Evolutionary conservation across 805 yeast genomes (phyloP).

Genomic region (Myxozyma neglecta): DNA sequence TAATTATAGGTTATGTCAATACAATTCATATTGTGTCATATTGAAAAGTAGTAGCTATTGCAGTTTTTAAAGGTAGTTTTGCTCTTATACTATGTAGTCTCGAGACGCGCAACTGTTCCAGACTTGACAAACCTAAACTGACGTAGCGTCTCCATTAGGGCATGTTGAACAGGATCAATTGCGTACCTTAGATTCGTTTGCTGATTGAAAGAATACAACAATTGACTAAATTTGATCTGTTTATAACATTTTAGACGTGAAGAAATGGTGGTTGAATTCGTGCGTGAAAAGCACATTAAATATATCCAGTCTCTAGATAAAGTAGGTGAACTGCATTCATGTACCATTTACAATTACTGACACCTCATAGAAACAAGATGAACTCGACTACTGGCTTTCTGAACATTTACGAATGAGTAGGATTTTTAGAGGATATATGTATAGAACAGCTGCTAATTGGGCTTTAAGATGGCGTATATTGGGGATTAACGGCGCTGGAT

Average conservation of each 20-base stretch:
- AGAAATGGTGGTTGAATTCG: slow-evolving; percentile 29
- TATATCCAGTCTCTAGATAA: slow-evolving; percentile 57
- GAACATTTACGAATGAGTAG: slow-evolving; percentile 81
- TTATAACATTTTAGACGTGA: not conserved
- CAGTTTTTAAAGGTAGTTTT: not conserved
- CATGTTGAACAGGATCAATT: too few species aligned
- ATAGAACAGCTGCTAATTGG: not conserved
- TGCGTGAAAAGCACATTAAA: slow-evolving; percentile 55
- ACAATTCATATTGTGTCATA: not conserved
- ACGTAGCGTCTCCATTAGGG: not conserved
- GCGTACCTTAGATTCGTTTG: too few species aligned
- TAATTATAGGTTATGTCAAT: not conserved
- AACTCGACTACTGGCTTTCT: slow-evolving; percentile 79
- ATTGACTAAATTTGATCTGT: not conserved
- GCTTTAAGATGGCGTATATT: slow-evolving; percentile 69
- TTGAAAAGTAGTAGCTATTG: not conserved
- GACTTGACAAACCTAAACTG: not conserved
- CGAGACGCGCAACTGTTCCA: not conserved
- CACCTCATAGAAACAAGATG: slow-evolving; percentile 46
- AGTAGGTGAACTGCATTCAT: slow-evolving; percentile 27
- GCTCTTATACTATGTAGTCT: too few species aligned
- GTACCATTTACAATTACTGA: not conserved
- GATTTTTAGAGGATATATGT: slow-evolving; percentile 46
- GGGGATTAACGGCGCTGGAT: slow-evolving; percentile 85
- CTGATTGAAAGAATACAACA: not conserved